These are phyloP conservation scores for Tetracentron sinense DNA, from an alignment of 164 flowering plant genomes.

Conservation along the genomic window DNA sequence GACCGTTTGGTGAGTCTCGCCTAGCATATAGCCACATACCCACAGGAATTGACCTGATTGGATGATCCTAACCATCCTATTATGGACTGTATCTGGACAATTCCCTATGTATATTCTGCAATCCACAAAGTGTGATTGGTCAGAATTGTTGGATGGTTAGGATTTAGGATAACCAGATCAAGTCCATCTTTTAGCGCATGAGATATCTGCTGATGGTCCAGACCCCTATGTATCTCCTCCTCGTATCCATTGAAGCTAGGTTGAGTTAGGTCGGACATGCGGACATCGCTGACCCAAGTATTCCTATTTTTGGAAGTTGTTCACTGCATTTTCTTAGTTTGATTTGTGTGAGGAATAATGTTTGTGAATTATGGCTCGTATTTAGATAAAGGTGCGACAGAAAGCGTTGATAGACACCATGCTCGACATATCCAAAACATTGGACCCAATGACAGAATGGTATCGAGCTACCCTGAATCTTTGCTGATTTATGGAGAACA, in stretches of 20 bases:
- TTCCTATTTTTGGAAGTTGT: background rate
- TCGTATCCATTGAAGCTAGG: background rate
- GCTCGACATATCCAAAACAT: slow-evolving; percentile 15
- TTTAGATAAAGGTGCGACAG: slow-evolving; percentile 26
- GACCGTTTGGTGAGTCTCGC: background rate
- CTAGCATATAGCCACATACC: background rate
- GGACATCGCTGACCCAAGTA: background rate
- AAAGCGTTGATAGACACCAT: slow-evolving; percentile 12
- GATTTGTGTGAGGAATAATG: background rate
- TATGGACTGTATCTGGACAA: background rate
- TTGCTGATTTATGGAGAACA: slow-evolving; percentile 8
- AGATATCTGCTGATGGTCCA: too few relatives aligned
- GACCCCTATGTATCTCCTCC: background rate
- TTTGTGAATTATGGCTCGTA: background rate
- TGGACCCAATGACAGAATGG: slow-evolving; percentile 10
- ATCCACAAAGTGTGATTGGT: background rate
- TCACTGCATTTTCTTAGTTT: background rate
- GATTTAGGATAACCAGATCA: background rate
- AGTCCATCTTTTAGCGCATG: background rate
- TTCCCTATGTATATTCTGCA: background rate
- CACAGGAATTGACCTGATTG: background rate
- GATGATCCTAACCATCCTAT: background rate
- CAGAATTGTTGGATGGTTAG: background rate
- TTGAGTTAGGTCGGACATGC: background rate
- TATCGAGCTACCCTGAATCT: slow-evolving; percentile 7